Evolutionary conservation across 345 rosid species (phyloP).

Genomic region (Gossypium bickii): DNA sequence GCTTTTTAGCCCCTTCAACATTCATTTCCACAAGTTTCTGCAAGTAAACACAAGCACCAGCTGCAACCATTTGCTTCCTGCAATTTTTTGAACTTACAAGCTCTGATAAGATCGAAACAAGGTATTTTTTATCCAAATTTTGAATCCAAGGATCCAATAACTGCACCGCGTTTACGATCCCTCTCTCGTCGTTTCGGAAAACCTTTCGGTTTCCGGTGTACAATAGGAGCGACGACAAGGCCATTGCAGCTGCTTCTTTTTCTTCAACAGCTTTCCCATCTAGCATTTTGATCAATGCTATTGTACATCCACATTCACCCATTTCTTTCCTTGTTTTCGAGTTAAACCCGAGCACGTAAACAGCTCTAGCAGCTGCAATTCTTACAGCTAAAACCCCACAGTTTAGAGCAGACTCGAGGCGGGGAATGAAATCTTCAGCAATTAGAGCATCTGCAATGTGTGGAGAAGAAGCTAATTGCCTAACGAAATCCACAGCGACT

Average conservation of each 20-base stretch:
- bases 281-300: slow-evolving; percentile 61
- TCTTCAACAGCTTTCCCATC: slow-evolving; percentile 88
- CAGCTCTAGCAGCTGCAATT: slow-evolving; percentile 66
- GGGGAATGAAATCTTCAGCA: slow-evolving; percentile 53
- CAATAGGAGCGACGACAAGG: slow-evolving; percentile 47
- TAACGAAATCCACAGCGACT: slow-evolving; percentile 55
- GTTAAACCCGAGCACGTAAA: slow-evolving; percentile 46
- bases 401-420: slow-evolving; percentile 44
- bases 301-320: slow-evolving; percentile 62
- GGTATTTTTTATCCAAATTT: slow-evolving; percentile 58
- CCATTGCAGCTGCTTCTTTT: slow-evolving; percentile 79
- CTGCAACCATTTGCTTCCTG: slow-evolving; percentile 68
- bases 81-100: slow-evolving; percentile 62
- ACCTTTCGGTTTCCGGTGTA: slow-evolving; percentile 48
- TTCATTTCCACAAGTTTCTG: slow-evolving; percentile 74
- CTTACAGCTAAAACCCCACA: slow-evolving; percentile 69
- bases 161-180: slow-evolving; percentile 50
- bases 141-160: slow-evolving; percentile 55
- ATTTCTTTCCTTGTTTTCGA: slow-evolving; percentile 60
- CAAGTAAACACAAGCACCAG: slow-evolving; percentile 64
- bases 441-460: slow-evolving; percentile 57
- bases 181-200: slow-evolving; percentile 55
- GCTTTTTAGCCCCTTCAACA: slow-evolving; percentile 77
- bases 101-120: slow-evolving; percentile 51
- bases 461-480: slow-evolving; percentile 49